Conservation (phyloP, 139 green algal genomes). For the Mychonastes homosphaera region DNA sequence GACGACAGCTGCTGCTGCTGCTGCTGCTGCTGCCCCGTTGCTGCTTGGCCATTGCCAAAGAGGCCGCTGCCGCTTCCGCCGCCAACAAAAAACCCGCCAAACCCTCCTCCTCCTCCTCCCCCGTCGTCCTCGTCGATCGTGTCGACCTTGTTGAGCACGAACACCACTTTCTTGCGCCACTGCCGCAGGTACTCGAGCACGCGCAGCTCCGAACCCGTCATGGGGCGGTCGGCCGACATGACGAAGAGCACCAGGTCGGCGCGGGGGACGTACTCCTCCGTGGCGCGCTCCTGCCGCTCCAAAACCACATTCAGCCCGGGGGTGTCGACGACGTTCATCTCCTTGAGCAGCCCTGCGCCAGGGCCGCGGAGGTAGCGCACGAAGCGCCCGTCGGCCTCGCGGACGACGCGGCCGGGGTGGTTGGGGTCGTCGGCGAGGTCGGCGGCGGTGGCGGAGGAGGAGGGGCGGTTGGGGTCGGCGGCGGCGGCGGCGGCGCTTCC, state of each 20-base stretch:
- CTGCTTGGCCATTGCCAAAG: no score
- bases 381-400: slow-evolving; percentile 75
- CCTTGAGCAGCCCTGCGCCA: slow-evolving; percentile 50
- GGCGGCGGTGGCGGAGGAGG: background rate
- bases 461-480: slow-evolving; percentile 23
- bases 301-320: slow-evolving; percentile 91
- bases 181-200: slow-evolving; percentile 83
- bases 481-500: background rate
- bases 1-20: no score
- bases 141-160: slow-evolving; percentile 90
- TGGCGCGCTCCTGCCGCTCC: slow-evolving; percentile 93
- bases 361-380: slow-evolving; percentile 63
- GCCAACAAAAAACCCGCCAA: no score
- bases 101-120: slow-evolving; percentile 48
- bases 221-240: slow-evolving; percentile 63
- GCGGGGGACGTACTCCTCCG: slow-evolving; percentile 95
- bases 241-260: slow-evolving; percentile 97
- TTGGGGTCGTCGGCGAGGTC: slow-evolving; percentile 12
- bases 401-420: slow-evolving; percentile 25
- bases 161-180: slow-evolving; percentile 97
- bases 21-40: no score
- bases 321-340: slow-evolving; percentile 94
- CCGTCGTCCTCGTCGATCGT: slow-evolving; percentile 55
- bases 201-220: slow-evolving; percentile 30
- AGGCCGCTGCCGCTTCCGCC: no score